phyloP scores from a whole-genome alignment of 768 basidiomycete genomes.

The Neoboletus brunneissimus region DNA sequence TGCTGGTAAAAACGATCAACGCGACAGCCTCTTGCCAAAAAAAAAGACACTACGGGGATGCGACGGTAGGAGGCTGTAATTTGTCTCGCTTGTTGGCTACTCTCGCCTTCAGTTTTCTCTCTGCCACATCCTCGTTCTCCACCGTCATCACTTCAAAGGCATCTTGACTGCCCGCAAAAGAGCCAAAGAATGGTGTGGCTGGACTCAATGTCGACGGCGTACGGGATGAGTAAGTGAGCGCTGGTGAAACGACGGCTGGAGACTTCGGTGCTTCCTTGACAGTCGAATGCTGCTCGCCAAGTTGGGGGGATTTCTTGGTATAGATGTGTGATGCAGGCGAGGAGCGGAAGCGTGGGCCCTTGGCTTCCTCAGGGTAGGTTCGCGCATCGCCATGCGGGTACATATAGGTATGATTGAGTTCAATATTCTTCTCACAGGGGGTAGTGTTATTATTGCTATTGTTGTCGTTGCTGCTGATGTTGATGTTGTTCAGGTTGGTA shows the following conservation, averaged over 20 bases:
- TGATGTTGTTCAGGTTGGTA: conserved; percentile 22
- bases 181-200: conserved; percentile 67
- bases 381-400: conserved; percentile 22
- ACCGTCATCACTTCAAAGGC: conserved; percentile 27
- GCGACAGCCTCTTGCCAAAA: conserved; percentile 7
- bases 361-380: conserved; percentile 2
- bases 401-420: conserved; percentile 20
- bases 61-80: neutral
- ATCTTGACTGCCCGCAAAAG: conserved; percentile 40
- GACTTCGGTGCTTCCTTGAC: conserved; percentile 38
- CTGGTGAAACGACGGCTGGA: conserved; percentile 60
- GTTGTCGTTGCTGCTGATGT: conserved; percentile 21
- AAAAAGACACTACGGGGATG: neutral
- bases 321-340: conserved; percentile 12
- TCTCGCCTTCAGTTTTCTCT: conserved; percentile 26
- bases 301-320: conserved; percentile 10
- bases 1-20: conserved; percentile 2
- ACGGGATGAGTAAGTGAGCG: conserved; percentile 63
- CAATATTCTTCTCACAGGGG: conserved; percentile 14
- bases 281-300: conserved; percentile 13
- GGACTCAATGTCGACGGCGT: conserved; percentile 69
- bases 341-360: conserved; percentile 6
- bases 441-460: conserved; percentile 22
- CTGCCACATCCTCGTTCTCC: conserved; percentile 21
- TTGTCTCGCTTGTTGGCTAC: conserved; percentile 13